Conservation (phyloP, 768 basidiomycete genomes). For the Ramaria sp. region DNA sequence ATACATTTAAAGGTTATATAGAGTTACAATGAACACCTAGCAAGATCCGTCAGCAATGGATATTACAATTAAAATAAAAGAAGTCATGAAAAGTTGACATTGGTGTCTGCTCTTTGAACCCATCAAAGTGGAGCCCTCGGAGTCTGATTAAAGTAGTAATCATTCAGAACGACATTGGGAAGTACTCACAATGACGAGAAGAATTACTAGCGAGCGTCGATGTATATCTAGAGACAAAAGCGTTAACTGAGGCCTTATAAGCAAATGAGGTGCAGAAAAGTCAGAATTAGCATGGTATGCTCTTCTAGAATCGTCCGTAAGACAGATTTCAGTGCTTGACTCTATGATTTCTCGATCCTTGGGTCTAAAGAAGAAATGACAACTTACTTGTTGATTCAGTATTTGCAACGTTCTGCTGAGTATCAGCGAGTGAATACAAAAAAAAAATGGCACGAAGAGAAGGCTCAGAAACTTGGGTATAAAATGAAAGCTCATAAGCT, state of each 20-base stretch:
- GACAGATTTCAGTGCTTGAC: constrained; percentile 82
- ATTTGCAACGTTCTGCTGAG: no score
- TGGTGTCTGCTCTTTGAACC: neutral
- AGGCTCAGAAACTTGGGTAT: constrained; percentile 93
- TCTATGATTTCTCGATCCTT: constrained; percentile 70
- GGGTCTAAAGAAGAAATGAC: constrained; percentile 10
- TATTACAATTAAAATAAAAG: neutral
- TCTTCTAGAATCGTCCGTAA: constrained; percentile 68
- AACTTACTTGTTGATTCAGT: constrained; percentile 26
- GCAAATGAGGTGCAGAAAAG: neutral
- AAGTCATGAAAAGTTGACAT: neutral
- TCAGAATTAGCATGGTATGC: constrained; percentile 87
- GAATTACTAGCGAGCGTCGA: no score
- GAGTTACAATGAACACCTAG: neutral
- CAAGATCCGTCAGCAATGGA: neutral
- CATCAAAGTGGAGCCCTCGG: constrained; percentile 1
- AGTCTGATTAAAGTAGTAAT: constrained; percentile 4
- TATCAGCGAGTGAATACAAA: no score
- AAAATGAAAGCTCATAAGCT: constrained; percentile 54
- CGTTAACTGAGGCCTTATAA: neutral
- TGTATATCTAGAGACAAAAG: neutral
- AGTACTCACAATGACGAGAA: neutral
- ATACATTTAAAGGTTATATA: no score
- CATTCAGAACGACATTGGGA: neutral
- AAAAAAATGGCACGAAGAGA: neutral